Base-by-base conservation (phyloP, 306 rosid genomes). In the Trifolium pratense region DNA sequence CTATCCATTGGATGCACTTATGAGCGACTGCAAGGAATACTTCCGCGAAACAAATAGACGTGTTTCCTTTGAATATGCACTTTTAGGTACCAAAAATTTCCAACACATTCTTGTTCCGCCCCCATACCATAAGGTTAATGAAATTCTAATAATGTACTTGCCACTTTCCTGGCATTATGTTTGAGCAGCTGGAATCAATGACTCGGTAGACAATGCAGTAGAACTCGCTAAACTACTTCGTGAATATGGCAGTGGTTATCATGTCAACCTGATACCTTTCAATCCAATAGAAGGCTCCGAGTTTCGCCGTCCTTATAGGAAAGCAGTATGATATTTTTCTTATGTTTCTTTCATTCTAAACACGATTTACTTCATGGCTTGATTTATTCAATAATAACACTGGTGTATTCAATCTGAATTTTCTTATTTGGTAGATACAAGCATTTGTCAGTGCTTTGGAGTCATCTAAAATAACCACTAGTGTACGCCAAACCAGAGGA, bases 261-360 rank as follows among this genome's bases (percentile, higher is more conserved):
- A 91, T 40, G 98, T 94, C 77, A 94, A 94, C 86, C 79, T 94
- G 75, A 94, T 94, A 84, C 98, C 98, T 78, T 94, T 85, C 74
- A 94, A 94, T 84, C 98, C 98, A 69, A 87, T 94, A 58, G 97
- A 94, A 82, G 97, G 87, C 49, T 91, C 98, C 5, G 95, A 91
- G 80, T 94, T 85, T 72, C 75, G 75, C 69, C 96, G 98, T 63
- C 98, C 98, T 70, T 86, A 81, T 82, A 88, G 79, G 81, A 91
- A 83, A 87, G 91, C 89, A 37, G 98, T 94, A 89, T 57, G 91
- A 73, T 65, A 16, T 5, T 6, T 51, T 64, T 51, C 37, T 66
- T 40, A 36, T 58, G 37, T 39, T 45, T 66, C 58, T 65, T 26
- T 65, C 59, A 58, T 72, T 72, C 70, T 34, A 16, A 51, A 48